Conservation (phyloP, 2,329 filamentous ascomycete species). For the Colletotrichum sp. region DNA sequence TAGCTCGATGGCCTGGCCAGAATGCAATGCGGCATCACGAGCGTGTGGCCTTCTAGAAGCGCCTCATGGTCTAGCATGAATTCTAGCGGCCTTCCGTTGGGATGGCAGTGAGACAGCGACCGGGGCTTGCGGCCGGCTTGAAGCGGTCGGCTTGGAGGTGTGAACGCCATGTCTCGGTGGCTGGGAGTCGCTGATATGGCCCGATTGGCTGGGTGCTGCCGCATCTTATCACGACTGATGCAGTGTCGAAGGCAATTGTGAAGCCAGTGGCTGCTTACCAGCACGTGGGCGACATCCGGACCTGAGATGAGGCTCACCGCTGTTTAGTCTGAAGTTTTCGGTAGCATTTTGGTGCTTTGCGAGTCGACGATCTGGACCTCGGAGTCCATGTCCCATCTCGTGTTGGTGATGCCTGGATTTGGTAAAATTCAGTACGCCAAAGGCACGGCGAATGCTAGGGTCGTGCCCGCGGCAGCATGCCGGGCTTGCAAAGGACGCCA, state of each 20-base stretch:
- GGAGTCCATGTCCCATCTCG: neutral
- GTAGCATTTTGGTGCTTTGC: neutral
- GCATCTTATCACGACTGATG: neutral
- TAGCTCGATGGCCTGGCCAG: neutral
- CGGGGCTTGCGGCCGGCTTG: neutral
- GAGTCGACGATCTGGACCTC: neutral
- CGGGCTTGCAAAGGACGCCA: neutral
- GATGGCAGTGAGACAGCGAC: neutral
- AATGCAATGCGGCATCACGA: neutral
- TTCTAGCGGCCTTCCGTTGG: neutral
- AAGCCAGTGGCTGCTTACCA: neutral
- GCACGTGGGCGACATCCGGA: neutral
- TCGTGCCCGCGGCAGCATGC: neutral
- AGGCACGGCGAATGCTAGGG: neutral
- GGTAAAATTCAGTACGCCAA: neutral
- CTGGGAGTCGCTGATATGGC: neutral
- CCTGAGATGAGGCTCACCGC: conserved; percentile 8
- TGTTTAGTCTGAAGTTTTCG: neutral
- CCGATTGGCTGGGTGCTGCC: neutral
- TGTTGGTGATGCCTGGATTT: neutral
- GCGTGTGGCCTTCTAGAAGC: conserved; percentile 1
- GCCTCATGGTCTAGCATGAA: neutral
- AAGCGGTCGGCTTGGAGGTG: neutral
- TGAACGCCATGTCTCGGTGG: neutral
- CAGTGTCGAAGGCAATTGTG: neutral